Evolutionary conservation across 345 rosid genomes (phyloP).

Genomic region (Arabidopsis suecica): DNA sequence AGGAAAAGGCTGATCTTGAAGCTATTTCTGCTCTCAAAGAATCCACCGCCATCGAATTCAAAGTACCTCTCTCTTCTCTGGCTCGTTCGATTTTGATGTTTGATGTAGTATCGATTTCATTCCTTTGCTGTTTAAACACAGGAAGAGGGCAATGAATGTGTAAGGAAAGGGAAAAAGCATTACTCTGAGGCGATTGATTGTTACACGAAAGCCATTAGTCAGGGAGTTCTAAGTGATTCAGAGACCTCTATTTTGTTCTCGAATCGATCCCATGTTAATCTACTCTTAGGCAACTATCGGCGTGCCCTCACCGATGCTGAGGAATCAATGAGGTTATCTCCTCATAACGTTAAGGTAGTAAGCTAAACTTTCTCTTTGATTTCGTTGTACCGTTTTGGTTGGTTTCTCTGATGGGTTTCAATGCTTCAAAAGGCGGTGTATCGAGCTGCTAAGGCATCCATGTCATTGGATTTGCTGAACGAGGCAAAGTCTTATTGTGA

Average conservation of each 20-base stretch:
- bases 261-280: conserved; percentile 86
- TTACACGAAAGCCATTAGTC: conserved; percentile 84
- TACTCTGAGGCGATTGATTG: conserved; percentile 77
- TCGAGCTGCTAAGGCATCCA: conserved; percentile 89
- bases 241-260: conserved; percentile 76
- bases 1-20: conserved; percentile 70
- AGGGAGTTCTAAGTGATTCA: conserved; percentile 58
- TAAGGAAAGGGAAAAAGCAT: conserved; percentile 86
- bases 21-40: conserved; percentile 83
- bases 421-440: conserved; percentile 61
- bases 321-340: conserved; percentile 65
- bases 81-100: neutral
- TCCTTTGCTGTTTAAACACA: conserved; percentile 38
- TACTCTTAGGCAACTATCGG: conserved; percentile 74
- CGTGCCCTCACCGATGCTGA: conserved; percentile 81
- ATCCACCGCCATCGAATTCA: conserved; percentile 86
- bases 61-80: conserved; percentile 52
- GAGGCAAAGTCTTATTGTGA: conserved; percentile 65
- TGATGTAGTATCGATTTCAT: neutral
- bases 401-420: neutral
- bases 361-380: neutral
- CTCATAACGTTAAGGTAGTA: conserved; percentile 69
- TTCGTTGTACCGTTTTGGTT: neutral
- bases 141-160: conserved; percentile 88
- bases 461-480: conserved; percentile 61